A percentile compares a stretch with the other conserved stretches of the same genome.
Conservation (phyloP, 2,329 filamentous ascomycete species). For the Ceratocystis cubensis region DNA sequence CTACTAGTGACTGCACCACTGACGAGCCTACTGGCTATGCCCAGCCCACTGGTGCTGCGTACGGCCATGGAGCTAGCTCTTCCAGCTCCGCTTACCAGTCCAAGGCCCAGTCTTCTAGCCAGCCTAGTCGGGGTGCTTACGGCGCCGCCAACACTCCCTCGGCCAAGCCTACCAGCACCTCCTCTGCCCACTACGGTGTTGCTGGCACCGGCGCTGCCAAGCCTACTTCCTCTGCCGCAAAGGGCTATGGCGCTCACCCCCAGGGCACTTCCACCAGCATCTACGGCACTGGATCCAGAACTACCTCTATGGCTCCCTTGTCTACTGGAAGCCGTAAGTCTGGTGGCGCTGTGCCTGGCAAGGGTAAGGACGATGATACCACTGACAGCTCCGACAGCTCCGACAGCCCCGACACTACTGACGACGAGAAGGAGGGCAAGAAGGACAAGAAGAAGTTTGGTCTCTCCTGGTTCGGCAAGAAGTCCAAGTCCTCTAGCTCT, state of each 20-base stretch:
- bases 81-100: background rate
- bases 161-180: background rate
- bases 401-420: constrained; percentile 1
- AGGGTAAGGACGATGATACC: constrained; percentile 2
- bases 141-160: background rate
- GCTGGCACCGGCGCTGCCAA: background rate
- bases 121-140: background rate
- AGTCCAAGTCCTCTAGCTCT: background rate
- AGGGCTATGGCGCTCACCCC: background rate
- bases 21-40: background rate
- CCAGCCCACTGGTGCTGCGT: background rate
- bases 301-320: background rate
- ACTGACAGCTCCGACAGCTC: background rate
- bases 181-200: background rate
- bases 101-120: background rate
- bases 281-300: constrained; percentile 3
- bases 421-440: constrained; percentile 8
- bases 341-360: background rate
- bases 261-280: background rate
- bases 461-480: background rate
- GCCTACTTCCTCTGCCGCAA: background rate
- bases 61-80: background rate
- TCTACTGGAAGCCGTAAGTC: background rate
- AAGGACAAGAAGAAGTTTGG: background rate
- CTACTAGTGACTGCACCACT: background rate